Conservation (phyloP, 495 filamentous ascomycete species). For the Cercophora newfieldiana region DNA sequence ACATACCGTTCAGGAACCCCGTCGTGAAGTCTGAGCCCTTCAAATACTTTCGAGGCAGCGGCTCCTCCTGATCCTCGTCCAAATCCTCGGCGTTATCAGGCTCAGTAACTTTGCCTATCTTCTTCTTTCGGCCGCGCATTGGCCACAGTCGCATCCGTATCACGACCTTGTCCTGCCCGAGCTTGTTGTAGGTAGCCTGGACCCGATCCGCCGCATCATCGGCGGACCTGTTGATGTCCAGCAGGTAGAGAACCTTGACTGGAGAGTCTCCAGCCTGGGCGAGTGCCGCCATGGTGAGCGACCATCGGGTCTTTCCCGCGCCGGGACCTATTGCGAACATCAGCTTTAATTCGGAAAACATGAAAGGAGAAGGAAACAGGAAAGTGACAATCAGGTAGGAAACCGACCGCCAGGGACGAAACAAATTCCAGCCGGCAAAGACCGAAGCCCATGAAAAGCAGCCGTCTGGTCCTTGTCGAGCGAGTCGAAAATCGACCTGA, state of each 20-base stretch:
- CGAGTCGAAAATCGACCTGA: not conserved
- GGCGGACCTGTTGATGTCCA: slow-evolving; percentile 32
- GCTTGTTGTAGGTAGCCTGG: not conserved
- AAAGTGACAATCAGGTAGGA: not conserved
- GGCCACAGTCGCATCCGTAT: not conserved
- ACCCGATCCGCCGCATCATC: slow-evolving; percentile 23
- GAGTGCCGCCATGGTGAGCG: not conserved
- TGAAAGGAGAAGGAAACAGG: not conserved
- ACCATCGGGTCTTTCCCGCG: slow-evolving; percentile 5
- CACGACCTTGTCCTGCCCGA: not conserved
- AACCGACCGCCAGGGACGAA: slow-evolving; percentile 2
- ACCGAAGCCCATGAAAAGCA: not conserved
- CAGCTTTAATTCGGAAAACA: no score
- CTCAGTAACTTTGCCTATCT: not conserved
- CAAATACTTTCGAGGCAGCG: not conserved
- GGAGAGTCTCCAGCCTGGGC: not conserved
- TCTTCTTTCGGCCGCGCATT: not conserved
- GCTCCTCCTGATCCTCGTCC: not conserved
- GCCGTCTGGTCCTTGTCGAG: slow-evolving; percentile 4
- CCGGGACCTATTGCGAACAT: not conserved
- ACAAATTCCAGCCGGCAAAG: not conserved
- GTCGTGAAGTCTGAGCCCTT: not conserved
- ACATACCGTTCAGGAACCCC: not conserved
- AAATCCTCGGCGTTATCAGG: not conserved
- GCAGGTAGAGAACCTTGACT: slow-evolving; percentile 27